A percentile compares a stretch with the other conserved stretches of the same genome.
Evolutionary conservation across 768 basidiomycete genomes (phyloP).

Genomic region (Hericium erinaceus): DNA sequence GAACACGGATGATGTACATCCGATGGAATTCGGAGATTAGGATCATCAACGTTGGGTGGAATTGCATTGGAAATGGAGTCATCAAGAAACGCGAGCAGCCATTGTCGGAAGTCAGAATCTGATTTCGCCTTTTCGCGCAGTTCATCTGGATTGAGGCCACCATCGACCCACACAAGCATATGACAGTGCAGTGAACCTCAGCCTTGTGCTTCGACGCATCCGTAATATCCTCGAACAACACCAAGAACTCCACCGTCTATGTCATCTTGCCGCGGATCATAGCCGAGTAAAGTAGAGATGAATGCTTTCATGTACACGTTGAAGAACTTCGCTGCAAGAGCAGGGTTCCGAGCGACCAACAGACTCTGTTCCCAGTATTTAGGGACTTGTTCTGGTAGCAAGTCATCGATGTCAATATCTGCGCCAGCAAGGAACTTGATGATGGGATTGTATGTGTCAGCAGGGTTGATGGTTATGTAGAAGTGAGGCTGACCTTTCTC

Average conservation of each 20-base stretch:
- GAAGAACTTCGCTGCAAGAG: constrained; percentile 32
- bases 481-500: constrained; percentile 28
- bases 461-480: constrained; percentile 37
- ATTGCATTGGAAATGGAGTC: constrained; percentile 21
- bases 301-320: constrained; percentile 31
- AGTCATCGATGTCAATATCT: constrained; percentile 29
- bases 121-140: background rate
- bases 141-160: constrained; percentile 5
- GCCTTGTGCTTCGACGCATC: constrained; percentile 32
- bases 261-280: constrained; percentile 5
- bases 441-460: constrained; percentile 33
- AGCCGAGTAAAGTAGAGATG: constrained; percentile 21
- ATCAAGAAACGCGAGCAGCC: constrained; percentile 18
- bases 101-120: constrained; percentile 15
- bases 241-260: constrained; percentile 26
- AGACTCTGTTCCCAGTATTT: constrained; percentile 24
- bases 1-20: background rate
- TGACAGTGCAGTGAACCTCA: constrained; percentile 21
- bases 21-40: no score
- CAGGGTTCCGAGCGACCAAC: constrained; percentile 31
- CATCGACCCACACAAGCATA: constrained; percentile 24
- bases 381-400: constrained; percentile 20
- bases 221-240: constrained; percentile 26
- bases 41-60: constrained; percentile 2
- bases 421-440: constrained; percentile 30